Conservation (phyloP, 192 early-diverging fungal species). For the Lunasporangiospora selenospora region DNA sequence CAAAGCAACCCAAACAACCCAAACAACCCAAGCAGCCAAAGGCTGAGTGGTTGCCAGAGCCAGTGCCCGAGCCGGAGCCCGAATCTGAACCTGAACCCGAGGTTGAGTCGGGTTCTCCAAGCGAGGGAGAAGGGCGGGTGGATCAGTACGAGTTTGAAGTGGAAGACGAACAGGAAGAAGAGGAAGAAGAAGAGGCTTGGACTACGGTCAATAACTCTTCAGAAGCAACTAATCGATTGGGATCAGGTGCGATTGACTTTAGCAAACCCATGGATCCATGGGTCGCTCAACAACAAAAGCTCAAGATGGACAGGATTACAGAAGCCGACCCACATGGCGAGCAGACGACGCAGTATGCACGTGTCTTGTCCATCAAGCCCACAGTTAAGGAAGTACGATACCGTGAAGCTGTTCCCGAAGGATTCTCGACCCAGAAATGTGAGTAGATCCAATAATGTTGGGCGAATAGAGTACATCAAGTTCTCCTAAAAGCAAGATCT, state of each 20-base stretch:
- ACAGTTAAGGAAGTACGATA: conserved; percentile 28
- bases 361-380: conserved; percentile 45
- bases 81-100: no score
- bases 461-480: no score
- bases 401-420: conserved; percentile 42
- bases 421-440: conserved; percentile 38
- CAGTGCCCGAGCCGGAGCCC: background rate
- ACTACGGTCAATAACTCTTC: conserved; percentile 22
- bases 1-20: conserved; percentile 33
- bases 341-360: conserved; percentile 26
- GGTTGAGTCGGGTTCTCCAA: no score
- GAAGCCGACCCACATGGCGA: conserved; percentile 44
- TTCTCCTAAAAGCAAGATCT: no score
- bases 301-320: conserved; percentile 18
- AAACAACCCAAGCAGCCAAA: conserved; percentile 20
- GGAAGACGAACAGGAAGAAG: conserved; percentile 1
- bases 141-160: conserved; percentile 12
- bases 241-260: conserved; percentile 44
- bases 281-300: conserved; percentile 40
- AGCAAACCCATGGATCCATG: conserved; percentile 48
- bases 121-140: no score
- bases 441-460: no score
- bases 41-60: conserved; percentile 7
- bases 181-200: conserved; percentile 33
- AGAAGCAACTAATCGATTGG: background rate